phyloP scores from a whole-genome alignment of 2,329 filamentous ascomycete genomes.

The Penicillium vulpinum region DNA sequence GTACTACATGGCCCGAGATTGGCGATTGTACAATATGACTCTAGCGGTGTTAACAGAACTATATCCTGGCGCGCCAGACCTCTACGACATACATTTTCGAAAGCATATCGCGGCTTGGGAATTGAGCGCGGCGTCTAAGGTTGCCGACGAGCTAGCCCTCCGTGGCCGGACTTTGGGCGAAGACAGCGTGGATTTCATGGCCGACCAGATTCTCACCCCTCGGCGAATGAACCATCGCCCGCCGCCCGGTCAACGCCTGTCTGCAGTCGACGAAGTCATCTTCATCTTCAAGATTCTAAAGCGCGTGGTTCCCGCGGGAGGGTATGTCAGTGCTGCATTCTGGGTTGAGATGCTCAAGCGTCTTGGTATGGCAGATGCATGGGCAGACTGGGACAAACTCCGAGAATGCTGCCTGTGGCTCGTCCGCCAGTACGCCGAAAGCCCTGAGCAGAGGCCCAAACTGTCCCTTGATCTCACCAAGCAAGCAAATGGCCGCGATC shows the following conservation, averaged over 20 bases:
- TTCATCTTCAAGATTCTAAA: slow-evolving; percentile 52
- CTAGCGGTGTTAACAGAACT: slow-evolving; percentile 53
- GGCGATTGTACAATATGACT: slow-evolving; percentile 55
- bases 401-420: slow-evolving; percentile 56
- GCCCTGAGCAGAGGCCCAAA: slow-evolving; percentile 5
- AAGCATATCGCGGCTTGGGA: slow-evolving; percentile 39
- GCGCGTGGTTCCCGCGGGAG: slow-evolving; percentile 48
- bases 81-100: slow-evolving; percentile 43
- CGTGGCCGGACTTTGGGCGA: slow-evolving; percentile 44
- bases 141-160: slow-evolving; percentile 53
- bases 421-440: slow-evolving; percentile 40
- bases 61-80: slow-evolving; percentile 30
- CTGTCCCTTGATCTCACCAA: not conserved
- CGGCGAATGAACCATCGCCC: slow-evolving; percentile 30
- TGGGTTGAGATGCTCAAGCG: slow-evolving; percentile 63
- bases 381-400: slow-evolving; percentile 51
- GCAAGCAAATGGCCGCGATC: slow-evolving; percentile 12
- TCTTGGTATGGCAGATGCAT: slow-evolving; percentile 56
- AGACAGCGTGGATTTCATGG: slow-evolving; percentile 48
- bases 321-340: slow-evolving; percentile 41
- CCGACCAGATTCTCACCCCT: slow-evolving; percentile 35
- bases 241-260: slow-evolving; percentile 24
- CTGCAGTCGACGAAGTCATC: slow-evolving; percentile 40
- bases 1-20: slow-evolving; percentile 54
- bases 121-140: slow-evolving; percentile 29